These are phyloP conservation scores for Gamarada debralockiae DNA, from an alignment of 495 filamentous ascomycete species.

Conservation along the genomic window DNA sequence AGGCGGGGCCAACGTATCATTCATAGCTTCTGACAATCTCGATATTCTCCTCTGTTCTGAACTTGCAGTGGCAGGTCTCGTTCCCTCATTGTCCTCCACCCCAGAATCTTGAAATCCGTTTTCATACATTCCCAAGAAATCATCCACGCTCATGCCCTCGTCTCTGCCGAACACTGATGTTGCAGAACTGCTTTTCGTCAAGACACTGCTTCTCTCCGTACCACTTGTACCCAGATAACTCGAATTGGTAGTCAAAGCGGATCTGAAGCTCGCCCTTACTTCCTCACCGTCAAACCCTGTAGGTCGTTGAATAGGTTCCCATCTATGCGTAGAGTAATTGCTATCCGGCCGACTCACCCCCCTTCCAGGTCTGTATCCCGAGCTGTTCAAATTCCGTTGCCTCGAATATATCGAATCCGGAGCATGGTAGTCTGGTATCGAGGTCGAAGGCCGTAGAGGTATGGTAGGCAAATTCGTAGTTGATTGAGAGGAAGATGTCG, in stretches of 20 bases:
- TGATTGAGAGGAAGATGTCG: slow-evolving; percentile 42
- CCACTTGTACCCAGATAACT: slow-evolving; percentile 63
- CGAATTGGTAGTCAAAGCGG: slow-evolving; percentile 63
- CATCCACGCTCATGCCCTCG: slow-evolving; percentile 80
- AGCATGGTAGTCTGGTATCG: slow-evolving; percentile 23
- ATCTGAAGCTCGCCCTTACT: slow-evolving; percentile 68
- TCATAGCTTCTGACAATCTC: slow-evolving; percentile 41
- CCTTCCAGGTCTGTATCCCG: slow-evolving; percentile 11
- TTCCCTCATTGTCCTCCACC: slow-evolving; percentile 20
- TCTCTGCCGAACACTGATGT: slow-evolving; percentile 62
- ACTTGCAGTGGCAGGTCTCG: slow-evolving; percentile 23
- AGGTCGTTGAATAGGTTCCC: slow-evolving; percentile 40
- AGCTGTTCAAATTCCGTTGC: slow-evolving; percentile 21
- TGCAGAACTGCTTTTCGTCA: slow-evolving; percentile 75
- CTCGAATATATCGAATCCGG: slow-evolving; percentile 24
- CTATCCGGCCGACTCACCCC: slow-evolving; percentile 18
- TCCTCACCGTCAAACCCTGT: slow-evolving; percentile 44
- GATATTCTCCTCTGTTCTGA: slow-evolving; percentile 27
- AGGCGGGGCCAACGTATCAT: slow-evolving; percentile 31
- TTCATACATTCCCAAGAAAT: slow-evolving; percentile 91
- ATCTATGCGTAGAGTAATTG: slow-evolving; percentile 23
- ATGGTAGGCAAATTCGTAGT: slow-evolving; percentile 32
- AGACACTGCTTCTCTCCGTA: slow-evolving; percentile 77
- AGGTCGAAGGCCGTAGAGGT: slow-evolving; percentile 21
- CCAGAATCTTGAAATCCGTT: slow-evolving; percentile 65